Conservation (phyloP, 1,139 yeast species). For the Magnusiomyces clavatus region DNA sequence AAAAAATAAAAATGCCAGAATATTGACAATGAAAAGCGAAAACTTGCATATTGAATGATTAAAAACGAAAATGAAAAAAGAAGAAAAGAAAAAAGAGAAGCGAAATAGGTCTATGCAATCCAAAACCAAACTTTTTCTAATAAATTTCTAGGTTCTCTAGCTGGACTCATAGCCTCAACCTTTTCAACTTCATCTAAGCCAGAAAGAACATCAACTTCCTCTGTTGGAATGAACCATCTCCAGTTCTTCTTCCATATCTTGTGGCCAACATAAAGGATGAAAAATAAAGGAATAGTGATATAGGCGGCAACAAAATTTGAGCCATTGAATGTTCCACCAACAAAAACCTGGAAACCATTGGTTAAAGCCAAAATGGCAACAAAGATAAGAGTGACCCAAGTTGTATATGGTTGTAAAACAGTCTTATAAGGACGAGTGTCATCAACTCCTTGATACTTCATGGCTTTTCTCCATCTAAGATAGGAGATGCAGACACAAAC, state of each 20-base stretch:
- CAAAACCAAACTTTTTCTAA: conserved; percentile 39
- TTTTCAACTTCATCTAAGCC: conserved; percentile 47
- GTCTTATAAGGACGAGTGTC: conserved; percentile 38
- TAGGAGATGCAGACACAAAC: conserved; percentile 39
- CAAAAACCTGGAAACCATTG: conserved; percentile 64
- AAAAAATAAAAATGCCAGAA: too few relatives aligned
- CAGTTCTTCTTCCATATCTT: conserved; percentile 42
- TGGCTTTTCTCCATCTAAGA: conserved; percentile 49
- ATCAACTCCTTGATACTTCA: conserved; percentile 24
- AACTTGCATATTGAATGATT: too few relatives aligned
- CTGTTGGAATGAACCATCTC: conserved; percentile 37
- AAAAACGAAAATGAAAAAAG: too few relatives aligned
- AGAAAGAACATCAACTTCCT: conserved; percentile 40
- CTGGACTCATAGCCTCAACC: conserved; percentile 33
- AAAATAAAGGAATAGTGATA: conserved; percentile 44
- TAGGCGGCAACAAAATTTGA: conserved; percentile 46
- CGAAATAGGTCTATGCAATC: conserved; percentile 26
- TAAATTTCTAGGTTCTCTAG: conserved; percentile 32
- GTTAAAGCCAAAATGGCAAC: conserved; percentile 45
- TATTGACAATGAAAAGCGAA: too few relatives aligned
- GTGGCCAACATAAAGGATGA: conserved; percentile 43
- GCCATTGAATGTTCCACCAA: conserved; percentile 44
- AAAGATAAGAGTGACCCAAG: conserved; percentile 40
- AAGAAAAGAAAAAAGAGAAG: too few relatives aligned
- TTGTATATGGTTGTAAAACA: conserved; percentile 41